Conservation (phyloP, 768 basidiomycete species). For the Saitozyma sp. region DNA sequence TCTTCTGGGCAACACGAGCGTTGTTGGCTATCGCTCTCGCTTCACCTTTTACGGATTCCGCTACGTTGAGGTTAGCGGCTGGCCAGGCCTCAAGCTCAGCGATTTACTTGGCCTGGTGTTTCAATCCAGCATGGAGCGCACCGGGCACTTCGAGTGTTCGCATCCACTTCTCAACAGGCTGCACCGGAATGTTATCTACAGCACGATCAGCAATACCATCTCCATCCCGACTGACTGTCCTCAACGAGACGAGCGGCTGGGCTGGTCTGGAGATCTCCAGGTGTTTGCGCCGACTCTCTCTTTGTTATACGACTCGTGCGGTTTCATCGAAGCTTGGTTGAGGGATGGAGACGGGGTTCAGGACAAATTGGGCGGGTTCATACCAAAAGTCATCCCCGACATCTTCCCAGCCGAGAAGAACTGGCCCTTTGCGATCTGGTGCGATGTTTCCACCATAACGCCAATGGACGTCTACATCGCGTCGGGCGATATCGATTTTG, state of each 20-base stretch:
- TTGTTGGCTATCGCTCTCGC: conserved; percentile 19
- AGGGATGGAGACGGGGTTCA: conserved; percentile 39
- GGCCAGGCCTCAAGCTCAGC: no score
- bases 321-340: conserved; percentile 35
- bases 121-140: conserved; percentile 28
- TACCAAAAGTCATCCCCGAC: no score
- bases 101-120: conserved; percentile 17
- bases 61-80: conserved; percentile 17
- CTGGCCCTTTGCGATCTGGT: no score
- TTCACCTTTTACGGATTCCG: conserved; percentile 43
- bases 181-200: conserved; percentile 31
- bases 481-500: conserved; percentile 27
- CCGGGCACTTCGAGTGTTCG: conserved; percentile 22
- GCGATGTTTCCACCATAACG: no score
- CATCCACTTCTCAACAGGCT: conserved; percentile 29
- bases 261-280: conserved; percentile 44
- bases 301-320: conserved; percentile 31
- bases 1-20: conserved; percentile 8
- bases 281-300: conserved; percentile 34
- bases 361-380: no score
- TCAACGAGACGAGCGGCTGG: conserved; percentile 39
- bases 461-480: conserved; percentile 38
- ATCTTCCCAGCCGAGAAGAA: background rate
- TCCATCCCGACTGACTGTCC: conserved; percentile 40
- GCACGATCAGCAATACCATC: conserved; percentile 28